Conservation (phyloP, 2,329 filamentous ascomycete genomes). For the Macrophomina pseudophaseolina region DNA sequence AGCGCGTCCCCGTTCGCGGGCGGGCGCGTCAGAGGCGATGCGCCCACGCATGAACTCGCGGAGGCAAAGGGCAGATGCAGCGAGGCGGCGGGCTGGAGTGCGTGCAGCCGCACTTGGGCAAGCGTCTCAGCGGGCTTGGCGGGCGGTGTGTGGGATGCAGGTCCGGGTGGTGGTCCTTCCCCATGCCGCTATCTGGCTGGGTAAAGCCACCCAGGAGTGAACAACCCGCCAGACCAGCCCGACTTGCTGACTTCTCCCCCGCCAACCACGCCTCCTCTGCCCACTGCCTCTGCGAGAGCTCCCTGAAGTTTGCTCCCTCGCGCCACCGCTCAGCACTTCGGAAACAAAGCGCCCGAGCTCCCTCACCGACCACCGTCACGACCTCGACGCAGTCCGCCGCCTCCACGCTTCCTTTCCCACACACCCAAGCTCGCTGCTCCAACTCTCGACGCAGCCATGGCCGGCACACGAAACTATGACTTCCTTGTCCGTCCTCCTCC, state of each 20-base stretch:
- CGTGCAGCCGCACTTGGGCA: constrained; percentile 14
- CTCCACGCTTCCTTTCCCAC: constrained; percentile 25
- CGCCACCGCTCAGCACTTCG: background rate
- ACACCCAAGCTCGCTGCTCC: constrained; percentile 21
- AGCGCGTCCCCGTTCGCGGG: background rate
- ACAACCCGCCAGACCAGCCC: constrained; percentile 11
- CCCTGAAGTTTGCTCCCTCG: constrained; percentile 6
- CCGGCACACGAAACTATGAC: constrained; percentile 98
- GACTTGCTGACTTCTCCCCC: background rate
- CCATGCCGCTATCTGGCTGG: constrained; percentile 25
- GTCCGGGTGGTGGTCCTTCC: constrained; percentile 24
- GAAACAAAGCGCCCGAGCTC: constrained; percentile 17
- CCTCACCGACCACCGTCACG: constrained; percentile 25
- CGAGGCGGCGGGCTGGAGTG: background rate
- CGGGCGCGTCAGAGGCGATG: background rate
- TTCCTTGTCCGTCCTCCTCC: constrained; percentile 75
- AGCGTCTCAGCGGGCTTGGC: constrained; percentile 18
- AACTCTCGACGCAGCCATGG: constrained; percentile 65
- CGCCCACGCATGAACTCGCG: background rate
- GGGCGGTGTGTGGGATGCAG: constrained; percentile 22
- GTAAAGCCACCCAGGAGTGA: constrained; percentile 27
- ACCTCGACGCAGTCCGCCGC: constrained; percentile 32
- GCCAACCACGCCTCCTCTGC: background rate
- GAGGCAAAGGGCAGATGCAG: background rate
- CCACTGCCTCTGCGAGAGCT: constrained; percentile 1